Percentiles rank a stretch among this genome's conserved stretches.
phyloP scores from a whole-genome alignment of 2,329 filamentous ascomycete genomes.

The Passalora sequoiae region DNA sequence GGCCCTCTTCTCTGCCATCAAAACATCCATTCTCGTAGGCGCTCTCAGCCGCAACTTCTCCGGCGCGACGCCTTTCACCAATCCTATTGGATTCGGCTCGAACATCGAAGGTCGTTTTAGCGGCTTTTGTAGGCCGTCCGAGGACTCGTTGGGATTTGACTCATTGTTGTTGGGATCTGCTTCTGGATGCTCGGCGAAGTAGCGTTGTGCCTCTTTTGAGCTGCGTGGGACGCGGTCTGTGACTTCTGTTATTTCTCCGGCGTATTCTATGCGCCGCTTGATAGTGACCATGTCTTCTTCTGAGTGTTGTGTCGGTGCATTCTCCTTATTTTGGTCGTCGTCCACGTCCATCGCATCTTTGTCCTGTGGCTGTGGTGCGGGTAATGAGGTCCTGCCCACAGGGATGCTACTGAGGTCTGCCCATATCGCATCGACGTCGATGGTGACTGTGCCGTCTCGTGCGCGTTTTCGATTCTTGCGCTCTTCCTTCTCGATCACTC shows the following conservation, averaged over 20 bases:
- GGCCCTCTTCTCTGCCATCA: constrained; percentile 30
- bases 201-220: constrained; percentile 53
- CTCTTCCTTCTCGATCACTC: constrained; percentile 46
- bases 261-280: constrained; percentile 54
- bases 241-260: constrained; percentile 51
- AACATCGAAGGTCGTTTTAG: constrained; percentile 46
- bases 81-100: constrained; percentile 47
- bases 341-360: constrained; percentile 19
- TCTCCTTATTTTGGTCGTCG: constrained; percentile 24
- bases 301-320: constrained; percentile 6
- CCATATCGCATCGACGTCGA: constrained; percentile 54
- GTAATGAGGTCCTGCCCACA: constrained; percentile 23
- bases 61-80: constrained; percentile 43
- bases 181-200: constrained; percentile 41
- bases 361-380: constrained; percentile 11
- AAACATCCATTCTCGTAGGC: constrained; percentile 29
- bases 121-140: constrained; percentile 35
- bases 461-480: constrained; percentile 44
- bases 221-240: constrained; percentile 49
- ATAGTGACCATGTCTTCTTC: constrained; percentile 50
- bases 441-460: constrained; percentile 44
- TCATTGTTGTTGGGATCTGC: constrained; percentile 26
- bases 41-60: constrained; percentile 40
- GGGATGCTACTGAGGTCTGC: constrained; percentile 44
- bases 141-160: constrained; percentile 11